A percentile compares a stretch with the other conserved stretches of the same genome.
Conservation (phyloP, 1,284 basidiomycete species). For the Sphaerobolus stellatus region DNA sequence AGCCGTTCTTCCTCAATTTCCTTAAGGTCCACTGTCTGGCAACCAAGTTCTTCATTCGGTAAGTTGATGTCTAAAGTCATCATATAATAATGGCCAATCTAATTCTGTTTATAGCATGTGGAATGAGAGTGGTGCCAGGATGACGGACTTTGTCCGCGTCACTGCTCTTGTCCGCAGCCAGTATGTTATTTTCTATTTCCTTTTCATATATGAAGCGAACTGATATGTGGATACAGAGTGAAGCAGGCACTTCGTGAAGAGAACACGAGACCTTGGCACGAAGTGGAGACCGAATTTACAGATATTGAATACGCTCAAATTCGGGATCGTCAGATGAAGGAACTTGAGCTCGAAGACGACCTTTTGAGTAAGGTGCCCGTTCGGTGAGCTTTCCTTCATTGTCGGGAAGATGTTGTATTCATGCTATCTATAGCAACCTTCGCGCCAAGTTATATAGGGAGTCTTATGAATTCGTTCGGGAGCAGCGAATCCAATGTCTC, state of each 20-base stretch:
- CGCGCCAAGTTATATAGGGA: constrained; percentile 87
- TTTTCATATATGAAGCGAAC: neutral
- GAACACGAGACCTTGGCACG: constrained; percentile 77
- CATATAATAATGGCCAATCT: neutral
- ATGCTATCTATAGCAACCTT: constrained; percentile 60
- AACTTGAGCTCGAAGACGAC: constrained; percentile 91
- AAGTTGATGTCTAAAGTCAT: constrained; percentile 9
- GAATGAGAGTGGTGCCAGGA: constrained; percentile 85
- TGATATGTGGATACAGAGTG: constrained; percentile 45
- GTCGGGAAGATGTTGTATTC: constrained; percentile 6
- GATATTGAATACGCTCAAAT: constrained; percentile 86
- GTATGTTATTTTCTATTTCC: constrained; percentile 45
- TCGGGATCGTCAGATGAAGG: constrained; percentile 90
- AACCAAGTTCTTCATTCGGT: constrained; percentile 83
- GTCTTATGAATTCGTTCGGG: constrained; percentile 88
- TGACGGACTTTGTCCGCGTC: constrained; percentile 79
- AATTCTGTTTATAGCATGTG: constrained; percentile 61
- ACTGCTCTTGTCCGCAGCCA: constrained; percentile 85
- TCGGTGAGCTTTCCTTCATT: constrained; percentile 49
- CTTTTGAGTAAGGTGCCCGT: constrained; percentile 82
- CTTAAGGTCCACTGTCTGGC: constrained; percentile 80
- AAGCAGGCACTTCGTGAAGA: constrained; percentile 79
- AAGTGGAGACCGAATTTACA: constrained; percentile 83
- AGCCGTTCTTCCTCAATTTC: constrained; percentile 90
- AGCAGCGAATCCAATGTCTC: constrained; percentile 87